Base-by-base conservation (phyloP, 257 asterid genomes). In the Henckelia pumila region DNA sequence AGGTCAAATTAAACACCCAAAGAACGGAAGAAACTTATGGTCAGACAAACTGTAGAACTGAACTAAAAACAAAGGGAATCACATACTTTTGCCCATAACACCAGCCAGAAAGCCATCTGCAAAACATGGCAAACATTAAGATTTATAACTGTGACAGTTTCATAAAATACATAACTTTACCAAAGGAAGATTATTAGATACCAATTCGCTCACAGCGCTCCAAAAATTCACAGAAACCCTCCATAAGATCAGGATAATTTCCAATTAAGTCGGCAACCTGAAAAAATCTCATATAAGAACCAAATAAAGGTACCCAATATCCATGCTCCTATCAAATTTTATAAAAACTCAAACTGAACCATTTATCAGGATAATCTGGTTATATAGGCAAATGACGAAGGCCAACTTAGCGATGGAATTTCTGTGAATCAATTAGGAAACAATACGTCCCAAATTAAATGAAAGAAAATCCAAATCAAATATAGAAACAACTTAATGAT, bases 51-150 rank as follows among this genome's bases (percentile, higher is more conserved):
- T 49, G 53, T 35, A 47, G 35, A 47, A 61, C 28, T 21, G 40
- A 17, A 52, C n/a, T 58, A 32, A 60, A 44, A 71, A 11, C 19
- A 53, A n/a, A 33, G 33, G 6, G 49, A 55, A 71, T 72, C 32
- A 80, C 95, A 66, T 87, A 94, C 98, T 91, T 85, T 86, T 91
- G 71, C 98, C 89, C 89, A 91, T 85, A 40, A 93, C 89, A 78
- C 95, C 98, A 66, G 88, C 88, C 70, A 94, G 96, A 84, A 87
- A 87, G 59, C 98, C 99, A 85, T 89, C 99, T 94, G 94, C 74
- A 81, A 76, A 57, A 71, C 56, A 79, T 44, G 84, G 35, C 52
- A 72, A 66, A 28, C 47, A 8, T 76, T 80, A 70, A 86, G 49
- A 37, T 37, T 37, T 37, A 37, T 82, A 75, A 76, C 29, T 19